Conservation (phyloP, 2,329 filamentous ascomycete species). For the Cercospora zeina region DNA sequence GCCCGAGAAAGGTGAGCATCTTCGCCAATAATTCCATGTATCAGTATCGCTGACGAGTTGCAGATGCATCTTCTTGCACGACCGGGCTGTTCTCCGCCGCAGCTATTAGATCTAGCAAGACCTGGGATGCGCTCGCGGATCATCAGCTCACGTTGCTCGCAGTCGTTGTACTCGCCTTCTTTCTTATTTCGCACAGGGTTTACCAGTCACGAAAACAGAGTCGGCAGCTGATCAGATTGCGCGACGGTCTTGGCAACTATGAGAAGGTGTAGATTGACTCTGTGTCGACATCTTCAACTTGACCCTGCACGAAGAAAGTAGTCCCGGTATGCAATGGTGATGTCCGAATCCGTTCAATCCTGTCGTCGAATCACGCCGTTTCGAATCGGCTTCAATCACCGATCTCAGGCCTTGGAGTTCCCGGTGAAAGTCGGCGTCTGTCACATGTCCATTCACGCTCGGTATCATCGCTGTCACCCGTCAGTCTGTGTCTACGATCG, state of each 20-base stretch:
- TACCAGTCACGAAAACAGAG: background rate
- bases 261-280: slow-evolving; percentile 6
- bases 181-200: background rate
- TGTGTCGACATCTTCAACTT: too few relatives aligned
- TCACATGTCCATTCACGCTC: background rate
- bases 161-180: background rate
- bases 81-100: background rate
- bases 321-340: background rate
- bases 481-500: background rate
- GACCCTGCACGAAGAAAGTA: background rate
- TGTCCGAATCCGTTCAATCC: background rate
- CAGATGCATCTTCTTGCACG: background rate
- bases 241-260: slow-evolving; percentile 6
- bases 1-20: background rate
- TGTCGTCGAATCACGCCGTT: background rate
- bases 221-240: background rate
- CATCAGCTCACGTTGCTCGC: background rate
- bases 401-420: background rate
- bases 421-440: background rate
- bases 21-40: background rate
- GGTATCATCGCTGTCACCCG: background rate
- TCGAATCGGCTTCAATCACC: background rate
- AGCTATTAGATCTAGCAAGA: background rate
- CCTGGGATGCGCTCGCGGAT: background rate
- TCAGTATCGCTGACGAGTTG: background rate